Evolutionary conservation across 2,329 filamentous ascomycete genomes (phyloP), one percentile per base, ranked within the genome.

Genomic region (Sarocladiaceae sp.): DNA sequence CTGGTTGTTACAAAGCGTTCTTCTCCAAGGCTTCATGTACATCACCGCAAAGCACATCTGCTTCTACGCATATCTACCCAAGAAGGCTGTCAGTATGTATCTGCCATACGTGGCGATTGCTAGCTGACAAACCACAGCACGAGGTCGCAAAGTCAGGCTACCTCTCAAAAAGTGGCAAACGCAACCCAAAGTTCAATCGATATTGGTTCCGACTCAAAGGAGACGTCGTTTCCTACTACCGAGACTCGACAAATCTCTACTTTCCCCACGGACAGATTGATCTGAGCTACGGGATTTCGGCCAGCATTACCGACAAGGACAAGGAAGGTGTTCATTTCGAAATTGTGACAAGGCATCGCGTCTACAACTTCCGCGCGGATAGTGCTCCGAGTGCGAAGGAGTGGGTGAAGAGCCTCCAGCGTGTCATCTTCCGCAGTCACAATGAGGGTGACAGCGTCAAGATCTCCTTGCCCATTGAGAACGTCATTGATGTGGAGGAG

Each of bases 401-500:
- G 69, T 98, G 93, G 93, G 90, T 96, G 35, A 93, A 93, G 64
- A 82, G 86, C 44, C 70, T 98, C 20, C 91, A 96, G 58, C 86
- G 93, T 48, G 90, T 95, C 53, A 96, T 97, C 46, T 97, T 97
- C 59, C 78, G 90, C 42, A 91, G 89, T 10, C 90, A 94, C 65
- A 97, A 97, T 57, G 91, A 96, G 50, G 91, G 93, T 9, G 90
- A 96, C 59, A 95, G 90, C 58, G 88, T 98, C 61, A 97, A 97
- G 68, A 94, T 97, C 45, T 93, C 87, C 1, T 67, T 97, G 21
- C 91, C 90, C 1, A 85, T 95, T 43, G 77, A 83, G 47, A 95
- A 95, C 52, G 77, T 97, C 16, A 82, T 97, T 47, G 91, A 97
- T 54, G 82, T 97, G 35, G 93, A 97, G 61, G 87, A 95, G 51